Evolutionary conservation across 2,329 filamentous ascomycete species (phyloP).

Genomic region (Tothia fuscella): DNA sequence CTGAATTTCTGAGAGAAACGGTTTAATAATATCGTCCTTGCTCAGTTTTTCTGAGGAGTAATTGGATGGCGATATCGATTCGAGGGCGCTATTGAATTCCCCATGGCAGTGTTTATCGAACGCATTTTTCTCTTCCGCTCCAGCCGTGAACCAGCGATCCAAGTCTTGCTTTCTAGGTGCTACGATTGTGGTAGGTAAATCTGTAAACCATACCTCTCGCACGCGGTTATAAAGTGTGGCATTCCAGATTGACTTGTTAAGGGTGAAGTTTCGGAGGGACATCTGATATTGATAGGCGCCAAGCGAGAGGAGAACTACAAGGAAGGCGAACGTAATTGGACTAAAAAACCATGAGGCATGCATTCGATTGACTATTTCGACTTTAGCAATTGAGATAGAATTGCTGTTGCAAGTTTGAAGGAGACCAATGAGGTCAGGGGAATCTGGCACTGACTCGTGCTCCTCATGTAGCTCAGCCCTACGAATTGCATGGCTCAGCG

Average conservation of each 20-base stretch:
- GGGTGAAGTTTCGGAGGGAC: not conserved
- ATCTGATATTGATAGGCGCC: too few species aligned
- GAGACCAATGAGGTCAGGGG: too few species aligned
- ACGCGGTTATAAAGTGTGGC: constrained; percentile 21
- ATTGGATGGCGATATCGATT: constrained; percentile 23
- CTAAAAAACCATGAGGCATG: too few species aligned
- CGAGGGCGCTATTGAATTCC: constrained; percentile 24
- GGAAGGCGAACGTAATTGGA: too few species aligned
- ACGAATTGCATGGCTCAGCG: too few species aligned
- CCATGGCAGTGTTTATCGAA: constrained; percentile 27
- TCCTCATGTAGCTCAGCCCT: too few species aligned
- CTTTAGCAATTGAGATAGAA: too few species aligned
- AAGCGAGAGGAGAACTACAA: too few species aligned
- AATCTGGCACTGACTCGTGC: too few species aligned
- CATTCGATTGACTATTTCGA: too few species aligned
- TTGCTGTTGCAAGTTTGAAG: too few species aligned
- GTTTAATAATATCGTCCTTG: constrained; percentile 14
- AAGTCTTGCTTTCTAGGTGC: constrained; percentile 13
- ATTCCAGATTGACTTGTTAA: not conserved
- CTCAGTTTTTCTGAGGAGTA: constrained; percentile 11
- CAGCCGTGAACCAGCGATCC: constrained; percentile 28
- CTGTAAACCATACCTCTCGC: constrained; percentile 28
- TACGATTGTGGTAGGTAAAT: constrained; percentile 18
- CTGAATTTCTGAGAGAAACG: not conserved
- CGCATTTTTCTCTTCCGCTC: constrained; percentile 22